Evolutionary conservation across 331 rosid genomes (phyloP).

Genomic region (Ulmus americana): DNA sequence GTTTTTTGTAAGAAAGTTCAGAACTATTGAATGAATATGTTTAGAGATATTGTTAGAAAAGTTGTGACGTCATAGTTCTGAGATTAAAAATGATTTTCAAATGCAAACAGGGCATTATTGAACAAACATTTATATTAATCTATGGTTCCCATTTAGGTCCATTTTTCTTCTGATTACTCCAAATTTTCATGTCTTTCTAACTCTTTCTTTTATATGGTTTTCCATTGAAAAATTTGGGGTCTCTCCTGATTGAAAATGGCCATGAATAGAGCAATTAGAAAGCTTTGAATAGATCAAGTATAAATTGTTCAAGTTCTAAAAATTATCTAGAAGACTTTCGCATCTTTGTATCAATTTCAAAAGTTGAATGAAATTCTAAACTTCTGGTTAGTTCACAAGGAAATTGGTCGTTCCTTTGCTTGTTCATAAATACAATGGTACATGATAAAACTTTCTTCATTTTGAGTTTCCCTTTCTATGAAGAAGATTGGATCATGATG

Average conservation of each 20-base stretch:
- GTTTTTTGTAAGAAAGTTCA: too few species aligned
- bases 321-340: conserved; percentile 7
- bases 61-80: too few species aligned
- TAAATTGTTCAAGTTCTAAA: conserved; percentile 1
- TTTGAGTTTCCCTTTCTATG: conserved; percentile 10
- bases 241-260: background rate
- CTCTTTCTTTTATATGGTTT: background rate
- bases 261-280: too few species aligned
- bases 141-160: background rate
- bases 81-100: too few species aligned
- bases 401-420: conserved; percentile 13
- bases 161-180: conserved; percentile 5
- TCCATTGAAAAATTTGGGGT: background rate
- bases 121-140: background rate
- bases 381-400: background rate
- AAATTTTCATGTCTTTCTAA: background rate
- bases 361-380: background rate
- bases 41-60: too few species aligned
- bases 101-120: too few species aligned
- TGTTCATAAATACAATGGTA: background rate
- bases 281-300: conserved; percentile 40
- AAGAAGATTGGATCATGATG: background rate
- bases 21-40: too few species aligned
- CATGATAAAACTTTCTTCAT: background rate
- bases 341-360: background rate